Percentiles rank a stretch among this genome's conserved stretches.
These are phyloP conservation scores for Plasmodium fragile DNA, from an alignment of 169 alveolate species.

Conservation along the genomic window DNA sequence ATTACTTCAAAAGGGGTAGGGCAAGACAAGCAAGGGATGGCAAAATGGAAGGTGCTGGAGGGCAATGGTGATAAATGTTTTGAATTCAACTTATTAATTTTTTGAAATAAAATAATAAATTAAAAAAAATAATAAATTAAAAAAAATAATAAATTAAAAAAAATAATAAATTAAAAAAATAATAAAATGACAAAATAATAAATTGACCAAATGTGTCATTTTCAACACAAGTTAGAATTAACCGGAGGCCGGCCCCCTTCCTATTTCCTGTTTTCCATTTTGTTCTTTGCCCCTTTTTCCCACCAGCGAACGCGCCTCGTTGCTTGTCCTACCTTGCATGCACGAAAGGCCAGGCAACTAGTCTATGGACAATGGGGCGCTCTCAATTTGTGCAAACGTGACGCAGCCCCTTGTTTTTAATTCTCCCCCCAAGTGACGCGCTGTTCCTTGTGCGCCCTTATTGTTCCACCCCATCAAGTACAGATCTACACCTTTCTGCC, in stretches of 20 bases:
- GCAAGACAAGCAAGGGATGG: not conserved
- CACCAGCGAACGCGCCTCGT: not conserved
- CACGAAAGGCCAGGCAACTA: conserved; percentile 7
- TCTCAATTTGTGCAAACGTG: not conserved
- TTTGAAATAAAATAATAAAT: not conserved
- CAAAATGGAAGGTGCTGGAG: not conserved
- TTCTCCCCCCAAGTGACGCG: not conserved
- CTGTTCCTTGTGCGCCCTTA: not conserved
- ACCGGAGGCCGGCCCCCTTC: not conserved
- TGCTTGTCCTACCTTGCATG: conserved; percentile 26
- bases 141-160: not conserved
- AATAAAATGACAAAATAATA: not conserved
- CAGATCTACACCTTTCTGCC: too few relatives aligned
- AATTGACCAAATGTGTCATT: not conserved
- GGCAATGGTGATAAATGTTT: not conserved
- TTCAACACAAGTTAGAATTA: not conserved
- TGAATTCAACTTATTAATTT: not conserved
- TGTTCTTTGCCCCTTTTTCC: not conserved
- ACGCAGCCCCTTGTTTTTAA: not conserved
- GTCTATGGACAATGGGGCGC: conserved; percentile 1
- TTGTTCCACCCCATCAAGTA: too few relatives aligned
- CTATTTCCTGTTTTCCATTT: not conserved
- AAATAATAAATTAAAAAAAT: not conserved
- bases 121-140: not conserved
- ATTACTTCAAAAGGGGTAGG: not conserved